These are phyloP conservation scores for Fusarium udum DNA, from an alignment of 2,329 filamentous ascomycete genomes.

Conservation along the genomic window DNA sequence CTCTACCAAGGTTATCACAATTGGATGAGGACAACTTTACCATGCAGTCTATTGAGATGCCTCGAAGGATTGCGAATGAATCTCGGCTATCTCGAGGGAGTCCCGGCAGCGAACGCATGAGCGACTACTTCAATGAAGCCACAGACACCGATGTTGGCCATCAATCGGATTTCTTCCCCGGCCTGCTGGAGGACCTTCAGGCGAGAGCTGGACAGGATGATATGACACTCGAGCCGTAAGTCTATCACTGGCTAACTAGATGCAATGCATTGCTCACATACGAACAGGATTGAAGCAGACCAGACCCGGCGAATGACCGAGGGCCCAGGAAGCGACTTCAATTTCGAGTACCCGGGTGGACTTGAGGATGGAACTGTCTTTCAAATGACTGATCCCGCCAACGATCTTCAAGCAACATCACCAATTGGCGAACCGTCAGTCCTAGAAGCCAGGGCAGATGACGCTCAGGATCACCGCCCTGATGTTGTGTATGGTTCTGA, in stretches of 20 bases:
- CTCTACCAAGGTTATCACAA: constrained; percentile 62
- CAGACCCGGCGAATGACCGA: constrained; percentile 51
- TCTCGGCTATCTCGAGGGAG: constrained; percentile 62
- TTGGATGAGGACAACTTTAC: constrained; percentile 70
- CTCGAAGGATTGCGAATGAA: constrained; percentile 59
- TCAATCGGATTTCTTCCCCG: constrained; percentile 64
- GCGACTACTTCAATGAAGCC: constrained; percentile 58
- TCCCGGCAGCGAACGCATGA: constrained; percentile 62
- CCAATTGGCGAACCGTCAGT: constrained; percentile 36
- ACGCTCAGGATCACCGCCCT: constrained; percentile 16
- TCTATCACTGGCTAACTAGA: neutral
- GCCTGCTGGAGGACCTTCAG: constrained; percentile 55
- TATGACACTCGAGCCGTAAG: constrained; percentile 56
- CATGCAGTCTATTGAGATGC: constrained; percentile 67
- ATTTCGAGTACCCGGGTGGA: constrained; percentile 58
- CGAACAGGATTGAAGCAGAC: constrained; percentile 52
- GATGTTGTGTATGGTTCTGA: constrained; percentile 31
- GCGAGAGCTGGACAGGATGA: constrained; percentile 52
- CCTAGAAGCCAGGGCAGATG: constrained; percentile 30
- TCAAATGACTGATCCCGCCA: constrained; percentile 52
- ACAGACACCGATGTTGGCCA: constrained; percentile 54
- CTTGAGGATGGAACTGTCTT: constrained; percentile 63
- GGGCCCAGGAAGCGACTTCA: constrained; percentile 61
- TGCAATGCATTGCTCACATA: constrained; percentile 11
- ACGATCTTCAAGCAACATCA: constrained; percentile 44